These are phyloP conservation scores for Pythium aphanidermatum DNA, from an alignment of 352 stramenopile species.

Conservation along the genomic window DNA sequence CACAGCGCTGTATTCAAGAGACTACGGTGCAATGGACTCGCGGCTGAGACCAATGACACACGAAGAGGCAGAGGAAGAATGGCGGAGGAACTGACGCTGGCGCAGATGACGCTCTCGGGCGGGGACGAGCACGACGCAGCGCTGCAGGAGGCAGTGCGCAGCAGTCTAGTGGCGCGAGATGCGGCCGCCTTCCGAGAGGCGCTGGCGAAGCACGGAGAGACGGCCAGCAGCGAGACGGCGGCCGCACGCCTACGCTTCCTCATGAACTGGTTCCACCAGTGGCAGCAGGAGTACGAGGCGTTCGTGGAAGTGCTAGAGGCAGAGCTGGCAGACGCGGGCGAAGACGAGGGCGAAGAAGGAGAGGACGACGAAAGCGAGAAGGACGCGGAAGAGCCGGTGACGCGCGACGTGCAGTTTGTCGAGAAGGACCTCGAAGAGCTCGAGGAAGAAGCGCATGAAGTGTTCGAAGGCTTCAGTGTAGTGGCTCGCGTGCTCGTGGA, in stretches of 20 bases:
- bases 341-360: constrained; percentile 21
- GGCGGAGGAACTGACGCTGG: constrained; percentile 32
- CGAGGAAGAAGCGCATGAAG: constrained; percentile 54
- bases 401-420: constrained; percentile 18
- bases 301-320: constrained; percentile 66
- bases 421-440: constrained; percentile 72
- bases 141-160: constrained; percentile 50
- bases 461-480: constrained; percentile 60
- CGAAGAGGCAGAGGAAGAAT: constrained; percentile 9
- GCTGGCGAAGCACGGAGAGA: constrained; percentile 20
- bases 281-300: constrained; percentile 83
- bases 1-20: too few relatives aligned
- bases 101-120: constrained; percentile 32
- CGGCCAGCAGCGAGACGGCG: constrained; percentile 15
- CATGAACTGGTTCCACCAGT: constrained; percentile 85
- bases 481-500: constrained; percentile 51
- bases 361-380: constrained; percentile 10
- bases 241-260: constrained; percentile 65
- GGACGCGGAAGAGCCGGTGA: constrained; percentile 3
- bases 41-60: too few relatives aligned
- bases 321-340: constrained; percentile 34
- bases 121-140: constrained; percentile 23
- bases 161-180: constrained; percentile 50
- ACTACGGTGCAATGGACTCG: too few relatives aligned
- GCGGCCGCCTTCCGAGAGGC: constrained; percentile 36